Base-by-base conservation (phyloP, 768 basidiomycete genomes). In the Galerina sulciceps region DNA sequence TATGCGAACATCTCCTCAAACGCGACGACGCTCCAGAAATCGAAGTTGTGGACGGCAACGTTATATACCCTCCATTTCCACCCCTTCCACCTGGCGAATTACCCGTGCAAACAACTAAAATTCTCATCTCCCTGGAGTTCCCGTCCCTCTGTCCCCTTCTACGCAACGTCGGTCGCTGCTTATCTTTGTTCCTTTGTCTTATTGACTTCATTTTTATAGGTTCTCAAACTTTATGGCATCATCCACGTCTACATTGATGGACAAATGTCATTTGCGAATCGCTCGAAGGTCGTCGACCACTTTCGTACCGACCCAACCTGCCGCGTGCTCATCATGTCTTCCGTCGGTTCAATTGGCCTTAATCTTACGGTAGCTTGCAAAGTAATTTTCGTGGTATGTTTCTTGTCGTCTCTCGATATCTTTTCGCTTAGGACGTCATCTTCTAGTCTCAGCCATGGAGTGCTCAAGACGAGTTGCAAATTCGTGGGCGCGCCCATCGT, bases 391-490 rank as follows among this genome's bases (percentile, higher is more conserved):
- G 20, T 62, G 3, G 64, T 65, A 60, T 1, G 58, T 41, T 18
- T 38, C 14, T 15, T 11, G 42, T 14, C 2, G 13, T 43, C 22
- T 43, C 23, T 37, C 37, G 10, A 34, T 15, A 36, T 2, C 9
- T 37, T 42, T 26, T 20, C 17, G 9, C 11, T 26, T 15, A 48
- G 38, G 35, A 35, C 17, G 37, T 37, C 9, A 41, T 36, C 13
- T 43, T 10, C 22, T 43, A 23, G 14, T 14, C 41, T 18, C 71
- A 73, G 38, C 66, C 67, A 0, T 73, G 69, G 72, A 65, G 63
- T 46, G 58, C 63, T 0, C 67, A 71, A 49, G 69, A 73, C 22
- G 57, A 67, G 34, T 45, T 38, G 0, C 72, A 75, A 36, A 68
- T 66, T 8, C 50, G 53, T 1, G 70, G 71, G 10, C 61, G 66